These are phyloP conservation scores for Cryptosporidium muris DNA, from an alignment of 169 alveolate genomes.

Conservation along the genomic window DNA sequence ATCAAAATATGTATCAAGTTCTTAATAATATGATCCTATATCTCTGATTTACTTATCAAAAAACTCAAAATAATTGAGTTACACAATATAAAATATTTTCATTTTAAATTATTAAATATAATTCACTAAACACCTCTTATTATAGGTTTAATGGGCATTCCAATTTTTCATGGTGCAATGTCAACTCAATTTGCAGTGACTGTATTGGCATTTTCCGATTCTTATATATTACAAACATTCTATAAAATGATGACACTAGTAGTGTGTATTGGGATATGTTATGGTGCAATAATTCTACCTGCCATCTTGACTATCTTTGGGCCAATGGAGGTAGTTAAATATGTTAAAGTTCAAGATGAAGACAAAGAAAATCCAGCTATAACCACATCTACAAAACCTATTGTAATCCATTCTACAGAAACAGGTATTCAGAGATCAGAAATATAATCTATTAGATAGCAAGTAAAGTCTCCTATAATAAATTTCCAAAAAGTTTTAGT, in stretches of 20 bases:
- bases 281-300: conserved; percentile 70
- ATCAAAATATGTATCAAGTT: no score
- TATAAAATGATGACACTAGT: conserved; percentile 84
- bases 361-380: background rate
- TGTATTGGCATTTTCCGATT: conserved; percentile 78
- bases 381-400: background rate
- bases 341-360: conserved; percentile 41
- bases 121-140: background rate
- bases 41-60: background rate
- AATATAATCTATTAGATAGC: no score
- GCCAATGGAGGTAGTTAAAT: conserved; percentile 70
- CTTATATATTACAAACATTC: conserved; percentile 79
- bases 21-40: no score
- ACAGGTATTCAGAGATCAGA: no score
- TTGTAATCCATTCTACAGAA: background rate
- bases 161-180: conserved; percentile 83
- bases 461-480: no score
- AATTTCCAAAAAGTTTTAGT: no score
- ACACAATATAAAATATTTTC: background rate
- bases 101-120: background rate
- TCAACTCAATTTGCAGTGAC: conserved; percentile 83
- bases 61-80: background rate
- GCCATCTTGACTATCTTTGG: conserved; percentile 65
- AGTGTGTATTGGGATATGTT: conserved; percentile 66
- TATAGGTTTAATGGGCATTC: conserved; percentile 79